Evolutionary conservation across 2,329 filamentous ascomycete genomes (phyloP), one percentile per base, ranked within the genome.

Genomic region (Fusarium poae): DNA sequence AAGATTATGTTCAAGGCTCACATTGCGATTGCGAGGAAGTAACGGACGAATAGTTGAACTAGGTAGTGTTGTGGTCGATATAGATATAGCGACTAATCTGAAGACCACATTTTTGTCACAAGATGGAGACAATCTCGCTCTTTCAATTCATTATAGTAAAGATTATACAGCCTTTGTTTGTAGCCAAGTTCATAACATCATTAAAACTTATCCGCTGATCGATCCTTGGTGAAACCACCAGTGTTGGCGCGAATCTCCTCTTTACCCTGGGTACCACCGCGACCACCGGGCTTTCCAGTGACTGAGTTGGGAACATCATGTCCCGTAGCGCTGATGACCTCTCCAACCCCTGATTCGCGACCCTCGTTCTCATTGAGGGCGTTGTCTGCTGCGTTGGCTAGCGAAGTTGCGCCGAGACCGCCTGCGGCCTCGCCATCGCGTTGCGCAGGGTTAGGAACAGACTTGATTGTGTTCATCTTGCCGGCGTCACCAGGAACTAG

Each of bases 291-390:
- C 20, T 67, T 67, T 43, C 49, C 58, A 0, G 49, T 54, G 0
- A 64, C 58, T 0, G 63, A 67, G 5, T 48, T 50, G 0, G 63
- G 65, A 5, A 67, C 32, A 20, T 67, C 58, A 20, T 68, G 65
- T 1, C 63, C 63, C 0, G 63, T 56, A 1, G 65, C 65, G 3
- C 57, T 67, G 5, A 63, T 40, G 0, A 46, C 62, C 9, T 67
- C 63, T 0, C 65, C 65, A 0, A 63, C 35, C 0, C 65, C 65
- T 2, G 18, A 42, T 2, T 50, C 30, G 4, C 52, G 37, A 6
- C 53, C 63, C 1, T 63, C 58, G 1, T 20, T 20, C 27, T 35
- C 5, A 13, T 32, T 12, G 13, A 55, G 18, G 13, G 58, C 37
- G 5, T 67, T 67, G 12, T 67, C 63, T 0, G 65, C 65, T 5